phyloP scores from a whole-genome alignment of 352 stramenopile species.

The Pythium folliculosum region DNA sequence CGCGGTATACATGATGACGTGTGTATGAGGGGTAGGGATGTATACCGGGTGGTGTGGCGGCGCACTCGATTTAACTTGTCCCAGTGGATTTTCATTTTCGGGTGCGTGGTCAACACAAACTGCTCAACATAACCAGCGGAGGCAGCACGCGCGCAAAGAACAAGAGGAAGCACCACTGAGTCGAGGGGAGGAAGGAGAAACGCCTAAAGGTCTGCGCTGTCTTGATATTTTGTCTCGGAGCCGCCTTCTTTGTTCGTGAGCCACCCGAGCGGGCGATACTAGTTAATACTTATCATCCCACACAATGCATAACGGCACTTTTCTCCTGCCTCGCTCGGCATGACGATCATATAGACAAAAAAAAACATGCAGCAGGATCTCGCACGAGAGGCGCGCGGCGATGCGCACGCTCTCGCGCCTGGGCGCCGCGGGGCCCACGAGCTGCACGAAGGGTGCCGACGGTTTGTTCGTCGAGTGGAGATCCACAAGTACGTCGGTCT shows the following conservation, averaged over 20 bases:
- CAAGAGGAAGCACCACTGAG: too few relatives aligned
- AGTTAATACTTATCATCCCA: too few relatives aligned
- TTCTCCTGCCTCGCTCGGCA: too few relatives aligned
- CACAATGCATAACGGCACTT: background rate
- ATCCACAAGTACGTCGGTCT: constrained; percentile 66
- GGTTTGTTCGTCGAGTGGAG: constrained; percentile 82
- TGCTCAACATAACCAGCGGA: too few relatives aligned
- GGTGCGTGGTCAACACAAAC: too few relatives aligned
- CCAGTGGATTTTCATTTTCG: background rate
- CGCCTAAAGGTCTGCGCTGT: too few relatives aligned
- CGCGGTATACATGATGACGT: constrained; percentile 5
- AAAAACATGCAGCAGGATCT: constrained; percentile 28
- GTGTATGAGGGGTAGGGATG: constrained; percentile 4
- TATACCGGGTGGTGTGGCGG: background rate
- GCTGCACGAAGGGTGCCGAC: constrained; percentile 62
- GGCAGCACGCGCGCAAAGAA: too few relatives aligned
- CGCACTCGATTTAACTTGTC: background rate
- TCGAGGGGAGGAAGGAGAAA: too few relatives aligned
- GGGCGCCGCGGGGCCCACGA: constrained; percentile 46
- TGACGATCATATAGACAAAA: too few relatives aligned
- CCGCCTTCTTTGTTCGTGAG: constrained; percentile 37
- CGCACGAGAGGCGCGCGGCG: constrained; percentile 44
- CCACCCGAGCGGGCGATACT: constrained; percentile 62
- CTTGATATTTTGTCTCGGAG: too few relatives aligned
- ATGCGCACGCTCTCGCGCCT: constrained; percentile 32